Evolutionary conservation across 2,329 filamentous ascomycete genomes (phyloP).

Genomic region (Exophiala dermatitidis): DNA sequence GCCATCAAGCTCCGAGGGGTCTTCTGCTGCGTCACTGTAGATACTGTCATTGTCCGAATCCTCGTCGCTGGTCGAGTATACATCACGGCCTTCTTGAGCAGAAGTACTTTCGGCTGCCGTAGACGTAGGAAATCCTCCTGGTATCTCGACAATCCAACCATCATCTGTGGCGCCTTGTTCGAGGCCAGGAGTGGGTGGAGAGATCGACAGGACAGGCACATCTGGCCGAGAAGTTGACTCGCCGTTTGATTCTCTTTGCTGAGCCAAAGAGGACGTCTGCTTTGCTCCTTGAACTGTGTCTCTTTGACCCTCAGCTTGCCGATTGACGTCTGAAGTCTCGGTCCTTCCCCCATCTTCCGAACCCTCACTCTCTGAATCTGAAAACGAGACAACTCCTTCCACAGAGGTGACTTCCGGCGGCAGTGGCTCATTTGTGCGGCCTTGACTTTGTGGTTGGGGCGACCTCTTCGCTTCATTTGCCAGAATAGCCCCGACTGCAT

Average conservation of each 20-base stretch:
- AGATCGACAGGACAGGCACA: slow-evolving; percentile 42
- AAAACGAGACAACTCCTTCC: slow-evolving; percentile 58
- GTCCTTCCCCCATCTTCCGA: slow-evolving; percentile 10
- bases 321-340: neutral
- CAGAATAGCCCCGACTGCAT: slow-evolving; percentile 46
- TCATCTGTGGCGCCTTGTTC: slow-evolving; percentile 31
- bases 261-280: neutral
- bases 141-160: slow-evolving; percentile 43
- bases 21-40: slow-evolving; percentile 38
- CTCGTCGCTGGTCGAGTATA: slow-evolving; percentile 12
- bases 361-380: slow-evolving; percentile 44
- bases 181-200: slow-evolving; percentile 42
- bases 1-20: slow-evolving; percentile 30
- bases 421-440: slow-evolving; percentile 51
- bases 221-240: neutral
- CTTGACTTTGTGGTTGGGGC: neutral
- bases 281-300: neutral
- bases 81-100: neutral
- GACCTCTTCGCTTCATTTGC: slow-evolving; percentile 36
- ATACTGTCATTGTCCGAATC: slow-evolving; percentile 35
- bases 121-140: slow-evolving; percentile 51
- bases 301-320: neutral
- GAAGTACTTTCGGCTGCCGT: neutral
- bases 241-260: slow-evolving; percentile 1
- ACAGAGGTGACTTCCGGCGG: slow-evolving; percentile 64